Evolutionary conservation across 2,329 filamentous ascomycete genomes (phyloP).

Genomic region (Hymenoscyphus salicellus): DNA sequence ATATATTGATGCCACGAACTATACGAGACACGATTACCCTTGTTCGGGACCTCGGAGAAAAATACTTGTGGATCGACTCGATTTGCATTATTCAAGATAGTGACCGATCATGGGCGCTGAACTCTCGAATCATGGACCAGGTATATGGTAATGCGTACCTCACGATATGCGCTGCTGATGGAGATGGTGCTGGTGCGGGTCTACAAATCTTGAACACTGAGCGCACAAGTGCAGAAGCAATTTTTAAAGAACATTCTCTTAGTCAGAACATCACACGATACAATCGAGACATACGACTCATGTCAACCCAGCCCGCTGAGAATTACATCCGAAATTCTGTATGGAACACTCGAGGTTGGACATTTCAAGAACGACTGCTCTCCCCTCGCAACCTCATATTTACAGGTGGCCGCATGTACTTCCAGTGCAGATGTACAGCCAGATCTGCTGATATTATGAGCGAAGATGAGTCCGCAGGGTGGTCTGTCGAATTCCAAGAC

Average conservation of each 20-base stretch:
- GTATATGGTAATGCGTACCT: slow-evolving; percentile 29
- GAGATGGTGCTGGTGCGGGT: slow-evolving; percentile 18
- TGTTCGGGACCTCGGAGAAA: slow-evolving; percentile 22
- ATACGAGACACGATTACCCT: slow-evolving; percentile 29
- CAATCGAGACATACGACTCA: slow-evolving; percentile 26
- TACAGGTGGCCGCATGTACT: slow-evolving; percentile 11
- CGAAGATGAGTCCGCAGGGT: slow-evolving; percentile 28
- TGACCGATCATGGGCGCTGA: slow-evolving; percentile 15
- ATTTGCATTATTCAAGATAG: slow-evolving; percentile 33
- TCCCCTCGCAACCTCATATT: slow-evolving; percentile 19
- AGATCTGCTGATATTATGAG: slow-evolving; percentile 21
- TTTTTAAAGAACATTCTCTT: too few species aligned
- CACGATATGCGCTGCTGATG: slow-evolving; percentile 29
- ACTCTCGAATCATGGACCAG: slow-evolving; percentile 26
- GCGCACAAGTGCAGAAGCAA: neutral
- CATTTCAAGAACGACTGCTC: slow-evolving; percentile 22
- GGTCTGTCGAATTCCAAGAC: slow-evolving; percentile 37
- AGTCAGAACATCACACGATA: slow-evolving; percentile 12
- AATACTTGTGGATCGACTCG: slow-evolving; percentile 35
- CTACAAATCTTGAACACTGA: slow-evolving; percentile 12
- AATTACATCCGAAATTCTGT: slow-evolving; percentile 28
- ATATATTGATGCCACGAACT: slow-evolving; percentile 18
- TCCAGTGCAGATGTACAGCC: slow-evolving; percentile 12
- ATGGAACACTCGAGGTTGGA: slow-evolving; percentile 24
- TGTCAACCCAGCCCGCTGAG: slow-evolving; percentile 27